Conservation (phyloP, 2,329 filamentous ascomycete species). For the Fusarium oxysporum region DNA sequence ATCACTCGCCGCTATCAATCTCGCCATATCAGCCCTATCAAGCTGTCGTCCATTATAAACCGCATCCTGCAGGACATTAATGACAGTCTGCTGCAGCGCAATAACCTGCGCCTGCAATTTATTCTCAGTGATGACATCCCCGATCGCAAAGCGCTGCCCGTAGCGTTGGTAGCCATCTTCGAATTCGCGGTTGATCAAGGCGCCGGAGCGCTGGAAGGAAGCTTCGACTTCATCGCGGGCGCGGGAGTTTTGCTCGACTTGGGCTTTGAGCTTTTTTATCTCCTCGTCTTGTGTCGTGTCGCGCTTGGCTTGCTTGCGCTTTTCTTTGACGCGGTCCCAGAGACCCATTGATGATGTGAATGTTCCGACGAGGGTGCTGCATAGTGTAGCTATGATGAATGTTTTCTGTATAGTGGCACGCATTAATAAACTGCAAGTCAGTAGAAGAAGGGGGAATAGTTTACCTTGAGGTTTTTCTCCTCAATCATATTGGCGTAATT, state of each 20-base stretch:
- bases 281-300: constrained; percentile 44
- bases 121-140: constrained; percentile 43
- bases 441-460: rapidly evolving
- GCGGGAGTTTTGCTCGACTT: constrained; percentile 27
- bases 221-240: constrained; percentile 34
- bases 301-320: constrained; percentile 36
- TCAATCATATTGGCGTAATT: constrained; percentile 44
- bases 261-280: constrained; percentile 40
- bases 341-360: constrained; percentile 46
- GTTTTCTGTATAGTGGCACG: constrained; percentile 26
- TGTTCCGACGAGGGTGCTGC: constrained; percentile 43
- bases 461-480: constrained; percentile 42
- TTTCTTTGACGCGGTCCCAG: constrained; percentile 42
- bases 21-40: constrained; percentile 39
- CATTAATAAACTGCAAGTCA: rapidly evolving
- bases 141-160: constrained; percentile 38
- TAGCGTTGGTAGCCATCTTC: constrained; percentile 41
- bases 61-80: constrained; percentile 42
- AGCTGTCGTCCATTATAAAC: constrained; percentile 36
- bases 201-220: constrained; percentile 38
- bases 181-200: constrained; percentile 43
- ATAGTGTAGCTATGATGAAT: constrained; percentile 43
- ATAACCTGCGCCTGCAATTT: constrained; percentile 44
- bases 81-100: constrained; percentile 43
- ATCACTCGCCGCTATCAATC: constrained; percentile 40